phyloP scores from a whole-genome alignment of 2,329 filamentous ascomycete species.

The Didymella exigua region DNA sequence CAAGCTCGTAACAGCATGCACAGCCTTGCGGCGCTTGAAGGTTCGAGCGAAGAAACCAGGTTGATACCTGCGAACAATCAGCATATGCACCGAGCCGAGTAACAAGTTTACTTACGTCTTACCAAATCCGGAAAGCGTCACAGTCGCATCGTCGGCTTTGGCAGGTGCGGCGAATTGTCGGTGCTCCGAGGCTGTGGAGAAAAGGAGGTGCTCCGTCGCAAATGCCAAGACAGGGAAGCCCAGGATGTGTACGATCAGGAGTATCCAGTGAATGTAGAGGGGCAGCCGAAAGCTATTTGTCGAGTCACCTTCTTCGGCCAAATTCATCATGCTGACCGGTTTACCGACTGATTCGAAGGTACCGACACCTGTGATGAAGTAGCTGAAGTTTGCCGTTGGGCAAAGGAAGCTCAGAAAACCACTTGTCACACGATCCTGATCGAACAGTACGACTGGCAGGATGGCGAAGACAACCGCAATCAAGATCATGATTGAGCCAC shows the following conservation, averaged over 20 bases:
- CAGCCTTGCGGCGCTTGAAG: constrained; percentile 28
- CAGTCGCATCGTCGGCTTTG: constrained; percentile 48
- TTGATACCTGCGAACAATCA: constrained; percentile 18
- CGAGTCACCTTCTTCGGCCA: not conserved
- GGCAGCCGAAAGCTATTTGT: constrained; percentile 20
- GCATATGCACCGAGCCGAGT: not conserved
- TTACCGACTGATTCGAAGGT: constrained; percentile 22
- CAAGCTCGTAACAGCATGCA: constrained; percentile 29
- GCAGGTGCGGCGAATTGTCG: constrained; percentile 41
- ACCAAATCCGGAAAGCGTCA: constrained; percentile 24
- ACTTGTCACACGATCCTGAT: constrained; percentile 16
- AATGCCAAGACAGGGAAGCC: constrained; percentile 31
- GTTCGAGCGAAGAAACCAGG: constrained; percentile 22
- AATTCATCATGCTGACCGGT: constrained; percentile 20
- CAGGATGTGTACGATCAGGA: constrained; percentile 29
- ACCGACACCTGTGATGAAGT: constrained; percentile 33
- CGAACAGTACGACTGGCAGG: constrained; percentile 25
- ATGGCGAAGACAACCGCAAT: constrained; percentile 30
- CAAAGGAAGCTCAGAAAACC: constrained; percentile 29
- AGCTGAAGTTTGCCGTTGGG: constrained; percentile 32
- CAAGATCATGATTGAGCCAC: constrained; percentile 31
- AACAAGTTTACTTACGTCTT: constrained; percentile 24
- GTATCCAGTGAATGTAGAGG: constrained; percentile 30
- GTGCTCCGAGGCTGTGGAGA: constrained; percentile 29
- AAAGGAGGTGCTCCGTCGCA: constrained; percentile 24